Percentiles rank a stretch among this genome's conserved stretches.
Conservation (phyloP, 805 yeast species). For the Spathaspora passalidarum region DNA sequence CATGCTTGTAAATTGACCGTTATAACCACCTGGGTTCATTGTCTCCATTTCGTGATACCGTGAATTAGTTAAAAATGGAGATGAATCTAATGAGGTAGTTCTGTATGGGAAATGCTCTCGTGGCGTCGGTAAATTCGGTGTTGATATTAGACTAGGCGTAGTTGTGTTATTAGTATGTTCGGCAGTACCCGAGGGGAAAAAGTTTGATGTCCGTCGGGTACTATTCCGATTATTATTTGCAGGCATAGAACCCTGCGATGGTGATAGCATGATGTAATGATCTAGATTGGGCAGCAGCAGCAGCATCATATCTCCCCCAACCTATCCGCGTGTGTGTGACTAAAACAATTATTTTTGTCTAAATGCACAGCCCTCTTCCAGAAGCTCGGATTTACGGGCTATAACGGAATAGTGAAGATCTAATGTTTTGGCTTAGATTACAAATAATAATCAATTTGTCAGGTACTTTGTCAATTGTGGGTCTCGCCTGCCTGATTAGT, state of each 20-base stretch:
- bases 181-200: slow-evolving; percentile 3
- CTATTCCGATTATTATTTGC: background rate
- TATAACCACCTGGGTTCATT: background rate
- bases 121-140: background rate
- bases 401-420: too few species aligned
- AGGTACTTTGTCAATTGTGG: too few species aligned
- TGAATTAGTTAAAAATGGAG: background rate
- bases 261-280: background rate
- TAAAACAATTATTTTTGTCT: background rate
- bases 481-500: too few species aligned
- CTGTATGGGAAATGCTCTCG: background rate
- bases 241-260: background rate
- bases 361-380: background rate
- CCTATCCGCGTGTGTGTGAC: background rate
- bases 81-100: background rate
- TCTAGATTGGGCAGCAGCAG: background rate
- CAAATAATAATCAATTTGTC: too few species aligned
- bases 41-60: background rate
- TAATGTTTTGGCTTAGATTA: too few species aligned
- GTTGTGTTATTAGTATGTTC: background rate
- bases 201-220: slow-evolving; percentile 8
- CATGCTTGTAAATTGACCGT: background rate
- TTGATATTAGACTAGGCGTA: background rate
- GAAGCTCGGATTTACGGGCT: background rate
- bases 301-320: too few species aligned